These are phyloP conservation scores for Amaranthus tricolor DNA, from an alignment of 179 eudicot genomes.

Conservation along the genomic window DNA sequence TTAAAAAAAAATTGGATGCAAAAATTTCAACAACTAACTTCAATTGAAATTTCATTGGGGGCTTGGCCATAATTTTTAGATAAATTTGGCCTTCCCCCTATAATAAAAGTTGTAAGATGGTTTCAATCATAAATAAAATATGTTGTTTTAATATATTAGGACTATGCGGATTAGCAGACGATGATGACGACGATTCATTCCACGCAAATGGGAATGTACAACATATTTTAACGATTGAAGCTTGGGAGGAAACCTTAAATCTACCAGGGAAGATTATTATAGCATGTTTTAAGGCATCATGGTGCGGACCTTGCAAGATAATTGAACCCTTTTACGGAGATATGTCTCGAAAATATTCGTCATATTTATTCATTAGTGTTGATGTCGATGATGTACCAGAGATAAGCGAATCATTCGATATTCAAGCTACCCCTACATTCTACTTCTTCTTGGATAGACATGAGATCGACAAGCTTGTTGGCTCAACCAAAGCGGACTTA, in stretches of 20 bases:
- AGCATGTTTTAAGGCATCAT: conserved; percentile 17
- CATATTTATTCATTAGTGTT: not conserved
- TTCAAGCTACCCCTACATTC: conserved; percentile 12
- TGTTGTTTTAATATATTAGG: not conserved
- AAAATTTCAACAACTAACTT: too few species aligned
- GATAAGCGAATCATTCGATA: not conserved
- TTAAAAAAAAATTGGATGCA: too few species aligned
- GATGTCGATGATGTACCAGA: conserved; percentile 17
- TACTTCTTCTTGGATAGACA: conserved; percentile 10
- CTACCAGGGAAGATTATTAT: not conserved
- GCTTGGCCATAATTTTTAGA: too few species aligned
- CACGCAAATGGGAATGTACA: conserved; percentile 15
- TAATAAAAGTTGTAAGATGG: too few species aligned
- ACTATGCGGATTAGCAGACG: conserved; percentile 3
- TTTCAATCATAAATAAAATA: too few species aligned
- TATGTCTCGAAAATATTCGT: conserved; percentile 11
- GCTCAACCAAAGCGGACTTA: conserved; percentile 1
- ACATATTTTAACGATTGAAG: conserved; percentile 7
- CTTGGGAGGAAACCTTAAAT: conserved; percentile 15
- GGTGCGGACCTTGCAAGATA: conserved; percentile 15
- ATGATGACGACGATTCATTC: conserved; percentile 9
- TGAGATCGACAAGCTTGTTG: not conserved
- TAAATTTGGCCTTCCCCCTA: too few species aligned
- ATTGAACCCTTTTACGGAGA: conserved; percentile 15
- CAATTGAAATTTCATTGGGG: too few species aligned